These are phyloP conservation scores for Hamigera avellanea DNA, from an alignment of 495 filamentous ascomycete species.

Conservation along the genomic window DNA sequence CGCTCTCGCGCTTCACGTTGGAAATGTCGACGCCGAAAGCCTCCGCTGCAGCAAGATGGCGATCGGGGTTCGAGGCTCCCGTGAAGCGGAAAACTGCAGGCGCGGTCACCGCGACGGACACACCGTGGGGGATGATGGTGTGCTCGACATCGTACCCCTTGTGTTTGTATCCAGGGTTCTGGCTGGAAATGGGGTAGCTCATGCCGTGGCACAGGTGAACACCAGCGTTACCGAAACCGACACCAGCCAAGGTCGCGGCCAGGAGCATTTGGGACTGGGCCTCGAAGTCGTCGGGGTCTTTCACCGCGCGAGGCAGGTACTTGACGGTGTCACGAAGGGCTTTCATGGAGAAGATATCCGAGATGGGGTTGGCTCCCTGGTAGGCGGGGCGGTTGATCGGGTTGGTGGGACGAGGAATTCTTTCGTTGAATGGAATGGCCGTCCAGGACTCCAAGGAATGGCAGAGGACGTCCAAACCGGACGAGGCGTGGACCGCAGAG, in stretches of 20 bases:
- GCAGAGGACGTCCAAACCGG: slow-evolving; percentile 88
- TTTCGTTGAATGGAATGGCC: slow-evolving; percentile 83
- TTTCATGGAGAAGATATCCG: slow-evolving; percentile 84
- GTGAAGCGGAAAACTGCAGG: slow-evolving; percentile 94
- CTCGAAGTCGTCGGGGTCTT: slow-evolving; percentile 80
- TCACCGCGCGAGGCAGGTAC: slow-evolving; percentile 78
- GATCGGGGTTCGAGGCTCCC: slow-evolving; percentile 76
- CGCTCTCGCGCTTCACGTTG: slow-evolving; percentile 73
- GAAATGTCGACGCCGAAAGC: slow-evolving; percentile 81
- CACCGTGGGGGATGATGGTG: slow-evolving; percentile 90
- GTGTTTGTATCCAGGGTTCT: slow-evolving; percentile 86
- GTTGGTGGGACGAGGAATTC: slow-evolving; percentile 73
- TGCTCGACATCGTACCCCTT: slow-evolving; percentile 61
- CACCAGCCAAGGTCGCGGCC: slow-evolving; percentile 84
- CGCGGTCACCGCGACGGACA: slow-evolving; percentile 87
- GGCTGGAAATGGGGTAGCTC: slow-evolving; percentile 89
- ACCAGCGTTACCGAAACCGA: slow-evolving; percentile 95
- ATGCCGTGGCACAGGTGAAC: slow-evolving; percentile 97
- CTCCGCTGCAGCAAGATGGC: slow-evolving; percentile 82
- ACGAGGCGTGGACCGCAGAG: slow-evolving; percentile 73
- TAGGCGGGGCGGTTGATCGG: slow-evolving; percentile 88
- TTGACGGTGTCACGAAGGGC: slow-evolving; percentile 72
- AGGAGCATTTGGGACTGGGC: slow-evolving; percentile 92
- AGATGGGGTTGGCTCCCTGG: slow-evolving; percentile 95
- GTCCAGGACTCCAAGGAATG: slow-evolving; percentile 93